A percentile compares a stretch with the other conserved stretches of the same genome.
phyloP scores from a whole-genome alignment of 352 stramenopile genomes.

The Globisporangium spinosum region DNA sequence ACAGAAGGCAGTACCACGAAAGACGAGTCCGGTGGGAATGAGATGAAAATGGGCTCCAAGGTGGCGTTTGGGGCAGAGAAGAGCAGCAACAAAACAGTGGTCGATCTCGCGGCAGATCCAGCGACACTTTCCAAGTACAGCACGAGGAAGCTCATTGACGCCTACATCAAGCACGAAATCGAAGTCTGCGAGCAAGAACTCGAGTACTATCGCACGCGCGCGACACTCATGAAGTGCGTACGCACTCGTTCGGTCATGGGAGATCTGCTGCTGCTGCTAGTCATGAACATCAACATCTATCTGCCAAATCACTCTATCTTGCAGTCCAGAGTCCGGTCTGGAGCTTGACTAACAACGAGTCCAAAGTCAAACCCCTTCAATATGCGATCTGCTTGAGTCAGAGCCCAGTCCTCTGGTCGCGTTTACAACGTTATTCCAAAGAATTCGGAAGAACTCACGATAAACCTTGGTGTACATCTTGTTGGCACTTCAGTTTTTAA shows the following conservation, averaged over 20 bases:
- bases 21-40: background rate
- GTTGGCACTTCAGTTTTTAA: too few species aligned
- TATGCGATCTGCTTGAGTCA: too few species aligned
- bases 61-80: background rate
- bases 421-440: too few species aligned
- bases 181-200: constrained; percentile 17
- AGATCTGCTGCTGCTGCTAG: constrained; percentile 17
- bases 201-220: constrained; percentile 16
- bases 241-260: constrained; percentile 16
- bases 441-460: too few species aligned
- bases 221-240: constrained; percentile 23
- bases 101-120: background rate
- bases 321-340: too few species aligned
- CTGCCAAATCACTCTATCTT: constrained; percentile 13
- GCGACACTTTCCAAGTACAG: background rate
- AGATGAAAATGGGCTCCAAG: background rate
- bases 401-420: too few species aligned
- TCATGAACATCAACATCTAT: constrained; percentile 25
- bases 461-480: too few species aligned
- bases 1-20: background rate
- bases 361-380: too few species aligned
- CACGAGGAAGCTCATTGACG: constrained; percentile 8
- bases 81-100: background rate
- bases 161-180: constrained; percentile 12
- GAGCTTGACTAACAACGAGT: too few species aligned